Base-by-base conservation (phyloP, 148 eudicot genomes). In the Limonium bicolor region DNA sequence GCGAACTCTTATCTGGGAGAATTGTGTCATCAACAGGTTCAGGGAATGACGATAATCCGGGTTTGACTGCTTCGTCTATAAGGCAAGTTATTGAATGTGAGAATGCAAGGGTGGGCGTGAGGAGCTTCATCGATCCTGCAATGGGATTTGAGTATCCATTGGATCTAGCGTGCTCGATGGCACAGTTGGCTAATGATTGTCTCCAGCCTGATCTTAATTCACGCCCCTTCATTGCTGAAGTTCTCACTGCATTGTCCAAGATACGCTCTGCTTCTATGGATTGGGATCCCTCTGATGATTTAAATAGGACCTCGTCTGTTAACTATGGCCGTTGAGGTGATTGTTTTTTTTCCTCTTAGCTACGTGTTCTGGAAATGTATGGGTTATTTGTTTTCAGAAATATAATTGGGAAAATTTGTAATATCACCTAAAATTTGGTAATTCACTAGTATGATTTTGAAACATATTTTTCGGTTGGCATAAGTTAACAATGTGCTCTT, bases 271-370 rank as follows among this genome's bases (percentile, higher is more conserved):
- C 79, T 7, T 71, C 82, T 9, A 27, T 71, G 63, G 86, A 82
- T 46, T 82, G 94, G 88, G 86, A 78, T 64, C 84, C 92, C 0
- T 70, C 84, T 2, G 70, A 72, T 37, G 90, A 80, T n/a, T n/a
- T n/a, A n/a, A n/a, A n/a, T n/a, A n/a, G n/a, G 16, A 21, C 46
- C 6, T 41, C 46, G 12, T 41, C 46, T 41, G 27, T 41, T 5
- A 23, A 27, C 2, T 29, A 41, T 15, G 46, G 28, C 27, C 22
- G 46, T 16, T 41, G 43, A 39, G n/a, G n/a, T n/a, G n/a, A n/a
- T n/a, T n/a, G n/a, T n/a, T n/a, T n/a, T n/a, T n/a, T n/a, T n/a
- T n/a, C n/a, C n/a, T n/a, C n/a, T n/a, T n/a, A n/a, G n/a, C n/a
- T n/a, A n/a, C n/a, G n/a, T n/a, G n/a, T n/a, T n/a, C n/a, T n/a